Base-by-base conservation (phyloP, 225 moss, liverwort and hornwort genomes). In the Sphagnum contortum region DNA sequence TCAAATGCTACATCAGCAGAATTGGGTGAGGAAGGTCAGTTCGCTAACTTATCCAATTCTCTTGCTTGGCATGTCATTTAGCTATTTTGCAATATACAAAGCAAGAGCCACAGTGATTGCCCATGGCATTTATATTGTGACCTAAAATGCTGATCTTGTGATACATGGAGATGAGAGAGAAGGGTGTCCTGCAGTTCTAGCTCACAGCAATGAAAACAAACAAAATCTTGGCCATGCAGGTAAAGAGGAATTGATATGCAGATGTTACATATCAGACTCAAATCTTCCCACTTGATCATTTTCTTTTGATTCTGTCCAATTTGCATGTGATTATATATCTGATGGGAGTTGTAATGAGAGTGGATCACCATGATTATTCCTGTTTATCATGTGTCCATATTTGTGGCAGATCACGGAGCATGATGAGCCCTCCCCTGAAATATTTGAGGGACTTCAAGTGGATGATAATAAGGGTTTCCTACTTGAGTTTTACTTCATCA, bases 161-260 rank as follows among this genome's bases (percentile, higher is more conserved):
- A 29, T 29, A 29, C 29, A 29, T 29, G 29, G 29, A 29, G 6
- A 10, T 66, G 67, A 68, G 88, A 95, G 92, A 65, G 50, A 90
- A 85, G 66, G 95, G 92, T 62, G 81, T 95, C 5, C 95, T 92
- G 3, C 90, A 95, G 70, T 95, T 95, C 65, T 95, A 92, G 95
- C 88, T 95, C 12, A 92, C 90, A 12, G 92, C 95, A 3, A 90
- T 95, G 95, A 95, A 95, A 66, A 90, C 89, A 48, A 92, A 95
- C 50, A 90, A 95, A 71, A 88, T 95, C 60, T 69, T 95, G 58
- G 88, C 84, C 59, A 86, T 90, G 90, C 95, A 95, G 90, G 95
- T 90, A 69, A 60, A 14, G 54, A 9, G 51, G 2, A 62, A 62
- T 12, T 4, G 2, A 4, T 61, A 61, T 29, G 12, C 47, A 29